A percentile compares a stretch with the other conserved stretches of the same genome.
Conservation (phyloP, 257 asterid genomes). For the Cordia subcordata region DNA sequence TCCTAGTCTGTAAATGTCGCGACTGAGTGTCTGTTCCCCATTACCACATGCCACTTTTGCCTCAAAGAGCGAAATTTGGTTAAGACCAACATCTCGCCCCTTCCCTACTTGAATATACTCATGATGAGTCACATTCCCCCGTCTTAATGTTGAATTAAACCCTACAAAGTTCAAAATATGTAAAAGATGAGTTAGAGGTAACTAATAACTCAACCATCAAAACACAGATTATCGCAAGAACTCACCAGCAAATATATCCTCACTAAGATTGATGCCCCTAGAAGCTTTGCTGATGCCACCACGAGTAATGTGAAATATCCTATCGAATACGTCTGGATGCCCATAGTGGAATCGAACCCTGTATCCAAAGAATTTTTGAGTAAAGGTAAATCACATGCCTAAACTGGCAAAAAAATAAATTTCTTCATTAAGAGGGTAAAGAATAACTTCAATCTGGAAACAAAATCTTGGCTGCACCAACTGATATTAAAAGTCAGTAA, state of each 20-base stretch:
- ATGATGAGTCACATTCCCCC: conserved; percentile 90
- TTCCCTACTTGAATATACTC: conserved; percentile 95
- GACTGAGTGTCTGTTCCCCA: conserved; percentile 94
- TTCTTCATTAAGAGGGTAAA: too few species aligned
- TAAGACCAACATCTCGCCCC: conserved; percentile 96
- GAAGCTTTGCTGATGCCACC: conserved; percentile 99
- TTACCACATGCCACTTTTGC: conserved; percentile 98
- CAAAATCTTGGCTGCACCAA: too few species aligned
- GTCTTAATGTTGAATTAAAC: conserved; percentile 81
- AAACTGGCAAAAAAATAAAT: too few species aligned
- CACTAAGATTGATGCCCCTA: conserved; percentile 90
- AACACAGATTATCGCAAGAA: conserved; percentile 11
- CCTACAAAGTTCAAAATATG: conserved; percentile 50
- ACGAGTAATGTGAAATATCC: conserved; percentile 93
- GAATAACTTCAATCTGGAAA: too few species aligned
- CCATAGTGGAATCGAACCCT: conserved; percentile 99
- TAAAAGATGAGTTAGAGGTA: not conserved
- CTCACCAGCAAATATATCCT: conserved; percentile 98
- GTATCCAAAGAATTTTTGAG: too few species aligned
- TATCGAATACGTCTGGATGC: conserved; percentile 94
- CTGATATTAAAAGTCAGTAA: too few species aligned
- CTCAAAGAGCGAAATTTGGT: conserved; percentile 93
- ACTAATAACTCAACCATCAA: too few species aligned
- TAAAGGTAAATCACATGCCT: too few species aligned
- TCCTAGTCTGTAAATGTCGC: conserved; percentile 90